Base-by-base conservation (phyloP, 371 early-diverging fungal species). In the Lichtheimia ornata region DNA sequence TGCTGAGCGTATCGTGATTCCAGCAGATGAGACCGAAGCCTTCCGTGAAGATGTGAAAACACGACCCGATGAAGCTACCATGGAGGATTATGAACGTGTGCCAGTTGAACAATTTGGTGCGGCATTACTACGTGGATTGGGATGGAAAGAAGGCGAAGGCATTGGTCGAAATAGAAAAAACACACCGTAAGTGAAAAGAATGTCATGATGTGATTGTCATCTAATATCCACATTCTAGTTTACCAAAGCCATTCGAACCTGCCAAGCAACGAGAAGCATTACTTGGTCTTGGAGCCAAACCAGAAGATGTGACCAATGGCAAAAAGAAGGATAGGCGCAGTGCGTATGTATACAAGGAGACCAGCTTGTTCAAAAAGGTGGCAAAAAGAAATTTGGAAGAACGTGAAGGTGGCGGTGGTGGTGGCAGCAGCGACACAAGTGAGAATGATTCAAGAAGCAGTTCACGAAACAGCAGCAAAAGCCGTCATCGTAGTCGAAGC, bases 51-150 rank as follows among this genome's bases (percentile, higher is more conserved):
- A 83, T 65, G 64, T 79, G 5, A 65, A 69, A 9, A 64, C 71
- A 5, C 66, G 83, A 50, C 82, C 87, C 1, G 86, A 87, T 41
- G 86, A 91, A 57, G 71, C 89, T 0, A 82, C 88, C 0, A 71
- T 91, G 62, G 94, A 91, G 3, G 90, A 91, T 49, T 97, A 96
- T 62, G 92, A 91, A 44, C 73, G 84, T 0, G 85, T 94, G 0
- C 95, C 97, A 4, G 88, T 97, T 0, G 93, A 94, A 50, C 88
- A 91, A 52, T 96, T 96, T 82, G 97, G 97, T 0, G 85, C 85
- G 0, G 96, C 96, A 0, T 70, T 96, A 59, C 69, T 97, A 55
- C 83, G 94, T 28, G 95, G 96, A 1, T 91, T 97, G 88, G 97
- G 97, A 1, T 96, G 96, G 95, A 86, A 79, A 45, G 89, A 90